Conservation (phyloP, 495 filamentous ascomycete genomes). For the Talaromyces wortmannii region DNA sequence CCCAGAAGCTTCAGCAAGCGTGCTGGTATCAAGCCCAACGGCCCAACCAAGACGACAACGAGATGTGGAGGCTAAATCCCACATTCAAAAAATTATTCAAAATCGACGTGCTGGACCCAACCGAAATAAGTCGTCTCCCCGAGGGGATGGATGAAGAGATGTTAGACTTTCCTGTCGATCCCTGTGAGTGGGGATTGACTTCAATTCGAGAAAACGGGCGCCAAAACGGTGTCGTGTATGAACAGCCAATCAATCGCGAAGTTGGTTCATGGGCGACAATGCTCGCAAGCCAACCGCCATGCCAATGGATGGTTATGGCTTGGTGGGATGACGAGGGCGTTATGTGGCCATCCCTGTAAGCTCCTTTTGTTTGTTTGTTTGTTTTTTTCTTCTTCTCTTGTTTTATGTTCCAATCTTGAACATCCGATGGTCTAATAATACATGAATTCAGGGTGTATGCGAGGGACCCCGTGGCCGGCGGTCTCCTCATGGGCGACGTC, state of each 20-base stretch:
- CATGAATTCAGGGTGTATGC: slow-evolving; percentile 1
- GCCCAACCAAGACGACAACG: not conserved
- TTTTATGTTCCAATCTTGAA: not conserved
- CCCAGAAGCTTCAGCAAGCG: slow-evolving; percentile 1
- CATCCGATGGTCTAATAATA: not conserved
- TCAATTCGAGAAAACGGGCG: too few relatives aligned
- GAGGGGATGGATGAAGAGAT: too few relatives aligned
- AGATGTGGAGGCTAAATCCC: slow-evolving; percentile 2
- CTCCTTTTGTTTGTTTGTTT: too few relatives aligned
- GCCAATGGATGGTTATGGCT: slow-evolving; percentile 3
- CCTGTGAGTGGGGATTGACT: too few relatives aligned
- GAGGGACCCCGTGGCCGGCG: slow-evolving; percentile 2
- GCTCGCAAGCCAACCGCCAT: slow-evolving; percentile 7
- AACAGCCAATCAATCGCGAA: slow-evolving; percentile 3
- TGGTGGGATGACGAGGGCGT: not conserved
- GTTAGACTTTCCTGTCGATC: too few relatives aligned
- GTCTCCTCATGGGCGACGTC: slow-evolving; percentile 4
- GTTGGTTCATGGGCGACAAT: slow-evolving; percentile 5
- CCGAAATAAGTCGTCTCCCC: too few relatives aligned
- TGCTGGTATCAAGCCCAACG: slow-evolving; percentile 5
- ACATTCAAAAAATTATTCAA: slow-evolving; percentile 5
- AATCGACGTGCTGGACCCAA: too few relatives aligned
- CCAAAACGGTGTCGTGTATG: too few relatives aligned
- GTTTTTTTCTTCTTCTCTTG: too few relatives aligned
- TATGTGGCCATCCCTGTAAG: not conserved